Evolutionary conservation across 2,329 filamentous ascomycete species (phyloP).

Genomic region (Phaeosphaeria sp.): DNA sequence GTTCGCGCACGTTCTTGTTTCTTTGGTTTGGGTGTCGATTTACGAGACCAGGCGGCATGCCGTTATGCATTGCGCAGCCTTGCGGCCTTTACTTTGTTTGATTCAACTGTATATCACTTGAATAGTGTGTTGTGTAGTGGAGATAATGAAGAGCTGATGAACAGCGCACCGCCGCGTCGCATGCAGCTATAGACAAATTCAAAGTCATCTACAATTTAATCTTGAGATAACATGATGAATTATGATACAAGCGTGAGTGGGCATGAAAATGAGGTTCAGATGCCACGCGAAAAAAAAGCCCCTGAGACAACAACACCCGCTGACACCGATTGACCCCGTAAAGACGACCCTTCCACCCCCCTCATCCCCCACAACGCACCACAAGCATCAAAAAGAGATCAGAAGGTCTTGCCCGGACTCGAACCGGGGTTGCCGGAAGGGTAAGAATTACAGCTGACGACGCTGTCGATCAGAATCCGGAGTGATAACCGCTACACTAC

Average conservation of each 20-base stretch:
- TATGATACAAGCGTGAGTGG: not conserved
- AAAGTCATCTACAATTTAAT: not conserved
- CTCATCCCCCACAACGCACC: too few species aligned
- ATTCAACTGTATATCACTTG: not conserved
- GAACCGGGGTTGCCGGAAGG: conserved; percentile 34
- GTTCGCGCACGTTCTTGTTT: conserved; percentile 15
- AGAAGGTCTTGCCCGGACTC: conserved; percentile 29
- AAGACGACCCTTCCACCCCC: not conserved
- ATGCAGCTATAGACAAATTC: not conserved
- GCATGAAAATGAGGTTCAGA: too few species aligned
- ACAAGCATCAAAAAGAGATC: conserved; percentile 8
- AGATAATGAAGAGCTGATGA: not conserved
- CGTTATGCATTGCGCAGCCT: conserved; percentile 31
- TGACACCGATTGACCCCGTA: too few species aligned
- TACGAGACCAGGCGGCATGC: conserved; percentile 45
- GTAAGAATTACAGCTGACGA: conserved; percentile 8
- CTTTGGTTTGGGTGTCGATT: conserved; percentile 16
- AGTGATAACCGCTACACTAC: conserved; percentile 36
- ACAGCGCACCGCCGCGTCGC: not conserved
- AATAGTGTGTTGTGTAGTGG: not conserved
- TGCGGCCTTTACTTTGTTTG: conserved; percentile 14
- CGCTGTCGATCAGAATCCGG: conserved; percentile 28
- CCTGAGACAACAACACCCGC: too few species aligned
- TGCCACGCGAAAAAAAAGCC: too few species aligned
- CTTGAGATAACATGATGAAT: not conserved